Conservation (phyloP, 2,329 filamentous ascomycete species). For the Pseudohalonectria lignicola region DNA sequence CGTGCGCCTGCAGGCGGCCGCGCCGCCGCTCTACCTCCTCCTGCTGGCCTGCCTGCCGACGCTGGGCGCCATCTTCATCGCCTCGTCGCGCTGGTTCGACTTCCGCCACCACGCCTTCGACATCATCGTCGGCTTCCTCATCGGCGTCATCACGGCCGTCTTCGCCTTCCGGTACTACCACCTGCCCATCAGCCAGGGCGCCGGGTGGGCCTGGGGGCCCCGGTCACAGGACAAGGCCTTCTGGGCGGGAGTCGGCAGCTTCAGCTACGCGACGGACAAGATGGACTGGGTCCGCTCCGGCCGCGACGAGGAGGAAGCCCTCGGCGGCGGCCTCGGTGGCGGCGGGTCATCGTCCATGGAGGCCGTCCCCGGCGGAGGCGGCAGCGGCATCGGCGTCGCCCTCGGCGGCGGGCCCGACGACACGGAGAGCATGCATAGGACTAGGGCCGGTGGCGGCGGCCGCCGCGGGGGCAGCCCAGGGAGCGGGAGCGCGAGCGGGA, state of each 20-base stretch:
- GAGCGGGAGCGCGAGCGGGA: too few relatives aligned
- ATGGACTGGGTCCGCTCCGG: constrained; percentile 16
- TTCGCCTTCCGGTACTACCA: constrained; percentile 82
- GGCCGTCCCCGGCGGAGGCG: too few relatives aligned
- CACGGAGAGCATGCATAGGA: neutral
- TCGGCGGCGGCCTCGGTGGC: constrained; percentile 3
- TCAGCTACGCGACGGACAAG: constrained; percentile 40
- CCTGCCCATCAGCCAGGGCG: constrained; percentile 64
- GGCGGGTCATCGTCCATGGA: too few relatives aligned
- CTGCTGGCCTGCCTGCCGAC: constrained; percentile 60
- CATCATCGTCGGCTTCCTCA: constrained; percentile 71
- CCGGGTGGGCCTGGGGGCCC: constrained; percentile 84
- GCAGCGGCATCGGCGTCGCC: neutral
- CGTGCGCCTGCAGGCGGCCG: constrained; percentile 63
- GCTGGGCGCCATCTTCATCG: constrained; percentile 67
- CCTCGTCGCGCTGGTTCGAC: constrained; percentile 78
- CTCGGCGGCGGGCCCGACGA: neutral
- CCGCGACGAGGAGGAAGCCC: constrained; percentile 18
- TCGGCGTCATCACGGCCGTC: constrained; percentile 61
- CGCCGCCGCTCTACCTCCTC: constrained; percentile 72
- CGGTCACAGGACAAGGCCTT: constrained; percentile 64
- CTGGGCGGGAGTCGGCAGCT: constrained; percentile 59
- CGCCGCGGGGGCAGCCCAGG: too few relatives aligned
- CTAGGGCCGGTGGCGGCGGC: too few relatives aligned
- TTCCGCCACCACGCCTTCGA: constrained; percentile 91